Evolutionary conservation across 345 rosid species (phyloP).

Genomic region (Alliaria petiolata): DNA sequence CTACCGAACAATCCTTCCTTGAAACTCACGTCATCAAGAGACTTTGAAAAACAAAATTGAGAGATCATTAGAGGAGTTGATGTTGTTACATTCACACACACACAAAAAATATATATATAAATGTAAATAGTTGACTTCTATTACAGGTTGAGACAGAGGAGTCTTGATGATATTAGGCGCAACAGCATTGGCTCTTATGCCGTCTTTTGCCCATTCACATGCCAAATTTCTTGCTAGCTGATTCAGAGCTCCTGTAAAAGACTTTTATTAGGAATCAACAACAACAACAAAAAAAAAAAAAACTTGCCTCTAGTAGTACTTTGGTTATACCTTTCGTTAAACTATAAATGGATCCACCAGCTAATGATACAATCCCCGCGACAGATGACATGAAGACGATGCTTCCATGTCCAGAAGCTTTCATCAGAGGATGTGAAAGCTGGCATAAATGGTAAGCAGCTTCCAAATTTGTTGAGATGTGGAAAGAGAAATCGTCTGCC

Average conservation of each 20-base stretch:
- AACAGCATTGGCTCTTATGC: constrained; percentile 51
- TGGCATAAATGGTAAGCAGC: constrained; percentile 48
- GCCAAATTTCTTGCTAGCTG: constrained; percentile 53
- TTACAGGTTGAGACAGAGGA: constrained; percentile 33
- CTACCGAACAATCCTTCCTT: constrained; percentile 11
- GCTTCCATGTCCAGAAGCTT: constrained; percentile 52
- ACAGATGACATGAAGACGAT: constrained; percentile 47
- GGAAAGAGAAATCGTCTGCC: constrained; percentile 35
- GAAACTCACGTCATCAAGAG: not conserved
- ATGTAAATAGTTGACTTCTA: not conserved
- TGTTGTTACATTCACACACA: not conserved
- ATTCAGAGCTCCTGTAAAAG: constrained; percentile 37
- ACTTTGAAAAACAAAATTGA: not conserved
- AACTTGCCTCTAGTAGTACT: not conserved
- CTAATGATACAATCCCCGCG: constrained; percentile 19
- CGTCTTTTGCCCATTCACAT: constrained; percentile 71
- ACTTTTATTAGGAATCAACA: not conserved
- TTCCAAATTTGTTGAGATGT: constrained; percentile 46
- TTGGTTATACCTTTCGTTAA: constrained; percentile 3
- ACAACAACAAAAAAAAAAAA: not conserved
- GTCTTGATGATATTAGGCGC: constrained; percentile 46
- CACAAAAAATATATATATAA: too few relatives aligned
- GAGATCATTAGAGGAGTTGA: not conserved
- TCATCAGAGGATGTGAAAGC: constrained; percentile 53
- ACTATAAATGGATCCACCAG: constrained; percentile 32